These are phyloP conservation scores for Boletus tomentosulus DNA, from an alignment of 768 basidiomycete species.

Conservation along the genomic window DNA sequence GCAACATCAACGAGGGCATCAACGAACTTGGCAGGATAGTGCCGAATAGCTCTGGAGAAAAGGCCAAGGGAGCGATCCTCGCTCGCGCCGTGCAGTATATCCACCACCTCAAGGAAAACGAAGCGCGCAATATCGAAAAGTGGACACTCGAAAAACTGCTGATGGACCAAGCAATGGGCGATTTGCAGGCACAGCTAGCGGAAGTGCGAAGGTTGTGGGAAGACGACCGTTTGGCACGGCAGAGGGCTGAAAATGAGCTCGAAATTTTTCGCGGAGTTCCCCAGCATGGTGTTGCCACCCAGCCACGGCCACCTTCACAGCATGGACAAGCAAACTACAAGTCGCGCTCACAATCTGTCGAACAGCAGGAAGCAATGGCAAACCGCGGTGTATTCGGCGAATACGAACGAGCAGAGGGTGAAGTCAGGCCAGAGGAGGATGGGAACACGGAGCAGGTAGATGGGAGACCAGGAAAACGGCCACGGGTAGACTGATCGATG, in stretches of 20 bases:
- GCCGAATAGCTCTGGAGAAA: conserved; percentile 82
- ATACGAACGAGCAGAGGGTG: conserved; percentile 13
- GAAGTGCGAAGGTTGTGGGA: conserved; percentile 81
- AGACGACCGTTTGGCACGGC: conserved; percentile 60
- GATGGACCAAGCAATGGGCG: conserved; percentile 91
- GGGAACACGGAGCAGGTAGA: conserved; percentile 18
- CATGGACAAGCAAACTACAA: conserved; percentile 9
- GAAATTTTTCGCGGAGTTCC: conserved; percentile 39
- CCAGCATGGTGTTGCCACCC: conserved; percentile 7
- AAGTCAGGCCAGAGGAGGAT: conserved; percentile 15
- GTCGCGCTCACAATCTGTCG: conserved; percentile 27
- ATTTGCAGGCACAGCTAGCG: conserved; percentile 77
- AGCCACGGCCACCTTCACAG: conserved; percentile 16
- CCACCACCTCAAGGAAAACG: conserved; percentile 85
- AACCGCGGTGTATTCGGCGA: conserved; percentile 9
- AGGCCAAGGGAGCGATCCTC: conserved; percentile 87
- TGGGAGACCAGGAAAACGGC: conserved; percentile 28
- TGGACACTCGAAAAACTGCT: conserved; percentile 91
- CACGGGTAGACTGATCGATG: conserved; percentile 26
- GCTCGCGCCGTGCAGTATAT: conserved; percentile 88
- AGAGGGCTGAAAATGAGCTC: conserved; percentile 62
- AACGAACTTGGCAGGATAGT: conserved; percentile 86
- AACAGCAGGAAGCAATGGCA: conserved; percentile 20
- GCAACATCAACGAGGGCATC: conserved; percentile 96
- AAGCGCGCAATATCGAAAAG: conserved; percentile 86